Conservation (phyloP, 2,329 filamentous ascomycete genomes). For the Parasarocladium wereldwijsianum region DNA sequence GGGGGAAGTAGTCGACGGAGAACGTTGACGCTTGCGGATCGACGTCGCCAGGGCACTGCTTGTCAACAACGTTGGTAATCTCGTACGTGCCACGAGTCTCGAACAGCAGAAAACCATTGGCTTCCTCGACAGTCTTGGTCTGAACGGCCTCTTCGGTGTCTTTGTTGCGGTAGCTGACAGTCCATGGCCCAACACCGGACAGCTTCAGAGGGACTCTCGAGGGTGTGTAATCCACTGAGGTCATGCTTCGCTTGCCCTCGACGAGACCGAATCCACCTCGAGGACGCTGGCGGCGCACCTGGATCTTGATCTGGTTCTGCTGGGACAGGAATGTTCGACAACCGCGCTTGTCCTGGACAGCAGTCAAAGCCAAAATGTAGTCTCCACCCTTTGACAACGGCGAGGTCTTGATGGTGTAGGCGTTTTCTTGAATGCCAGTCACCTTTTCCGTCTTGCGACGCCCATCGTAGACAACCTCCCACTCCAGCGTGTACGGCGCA, state of each 20-base stretch:
- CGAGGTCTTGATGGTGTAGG: conserved; percentile 61
- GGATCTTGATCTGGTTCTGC: conserved; percentile 60
- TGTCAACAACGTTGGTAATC: conserved; percentile 63
- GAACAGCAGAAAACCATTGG: conserved; percentile 57
- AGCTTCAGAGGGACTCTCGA: conserved; percentile 70
- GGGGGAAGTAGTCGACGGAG: conserved; percentile 69
- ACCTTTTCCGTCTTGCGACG: conserved; percentile 59
- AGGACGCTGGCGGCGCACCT: conserved; percentile 77
- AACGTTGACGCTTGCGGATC: conserved; percentile 63
- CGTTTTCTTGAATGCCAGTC: conserved; percentile 44
- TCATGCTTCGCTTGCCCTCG: conserved; percentile 61
- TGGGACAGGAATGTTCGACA: conserved; percentile 81
- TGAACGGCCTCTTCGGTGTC: conserved; percentile 26
- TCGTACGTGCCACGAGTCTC: conserved; percentile 61
- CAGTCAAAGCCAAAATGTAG: conserved; percentile 74
- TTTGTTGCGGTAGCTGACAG: conserved; percentile 59
- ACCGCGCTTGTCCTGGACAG: conserved; percentile 70
- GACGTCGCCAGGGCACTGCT: conserved; percentile 66
- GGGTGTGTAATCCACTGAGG: conserved; percentile 60
- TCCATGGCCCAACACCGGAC: conserved; percentile 77
- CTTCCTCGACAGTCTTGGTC: conserved; percentile 32
- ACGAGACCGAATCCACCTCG: conserved; percentile 74
- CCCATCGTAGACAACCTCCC: conserved; percentile 82
- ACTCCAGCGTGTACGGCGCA: conserved; percentile 77
- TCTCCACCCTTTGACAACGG: conserved; percentile 69